Percentiles rank a stretch among this genome's conserved stretches.
These are phyloP conservation scores for Hymenoscyphus fraxineus DNA, from an alignment of 2,329 filamentous ascomycete species.

Conservation along the genomic window DNA sequence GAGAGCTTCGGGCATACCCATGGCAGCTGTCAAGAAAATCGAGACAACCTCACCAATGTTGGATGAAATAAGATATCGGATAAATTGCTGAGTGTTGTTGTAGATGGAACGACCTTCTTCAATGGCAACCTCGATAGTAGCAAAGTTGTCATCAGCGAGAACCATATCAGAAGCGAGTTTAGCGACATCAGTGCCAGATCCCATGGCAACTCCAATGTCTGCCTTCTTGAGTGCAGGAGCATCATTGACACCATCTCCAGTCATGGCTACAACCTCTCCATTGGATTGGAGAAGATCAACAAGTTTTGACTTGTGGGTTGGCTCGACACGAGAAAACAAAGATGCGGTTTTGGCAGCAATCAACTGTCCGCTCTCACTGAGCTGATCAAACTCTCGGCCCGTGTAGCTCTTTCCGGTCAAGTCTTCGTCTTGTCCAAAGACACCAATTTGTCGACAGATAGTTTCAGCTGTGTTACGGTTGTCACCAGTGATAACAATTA, in stretches of 20 bases:
- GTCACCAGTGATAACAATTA: slow-evolving; percentile 97
- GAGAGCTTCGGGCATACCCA: slow-evolving; percentile 95
- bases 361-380: slow-evolving; percentile 75
- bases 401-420: slow-evolving; percentile 91
- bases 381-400: slow-evolving; percentile 86
- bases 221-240: slow-evolving; percentile 97
- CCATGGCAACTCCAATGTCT: slow-evolving; percentile 98
- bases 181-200: slow-evolving; percentile 92
- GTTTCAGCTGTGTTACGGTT: slow-evolving; percentile 97
- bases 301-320: slow-evolving; percentile 93
- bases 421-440: slow-evolving; percentile 80
- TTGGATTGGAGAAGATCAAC: slow-evolving; percentile 92
- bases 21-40: slow-evolving; percentile 93
- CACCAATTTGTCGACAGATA: slow-evolving; percentile 94
- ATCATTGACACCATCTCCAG: slow-evolving; percentile 97
- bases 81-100: slow-evolving; percentile 99
- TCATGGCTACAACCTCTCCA: slow-evolving; percentile 97
- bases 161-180: slow-evolving; percentile 99
- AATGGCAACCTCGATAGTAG: slow-evolving; percentile 91
- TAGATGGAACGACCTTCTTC: slow-evolving; percentile 98
- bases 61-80: slow-evolving; percentile 96
- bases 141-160: slow-evolving; percentile 96
- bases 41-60: slow-evolving; percentile 99
- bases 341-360: slow-evolving; percentile 81
- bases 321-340: slow-evolving; percentile 94